Evolutionary conservation across 805 yeast genomes (phyloP), one percentile per base, ranked within the genome.

Genomic region (Lachancea fermentati): DNA sequence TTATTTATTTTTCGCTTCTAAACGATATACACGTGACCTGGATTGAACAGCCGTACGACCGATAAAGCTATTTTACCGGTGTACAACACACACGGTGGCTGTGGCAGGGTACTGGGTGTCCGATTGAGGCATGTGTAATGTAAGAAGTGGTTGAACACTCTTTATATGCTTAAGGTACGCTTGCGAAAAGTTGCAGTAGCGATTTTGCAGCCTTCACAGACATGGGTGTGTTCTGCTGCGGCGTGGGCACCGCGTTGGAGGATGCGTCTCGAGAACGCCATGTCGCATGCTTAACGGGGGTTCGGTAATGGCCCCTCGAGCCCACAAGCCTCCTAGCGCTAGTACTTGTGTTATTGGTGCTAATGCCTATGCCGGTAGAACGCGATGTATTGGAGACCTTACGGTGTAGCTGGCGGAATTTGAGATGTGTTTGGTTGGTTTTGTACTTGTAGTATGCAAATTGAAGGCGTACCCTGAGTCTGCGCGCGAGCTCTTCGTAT

Each of bases 371-470:
- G n/a, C n/a, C n/a, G n/a, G n/a, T n/a, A n/a, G n/a, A n/a, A n/a
- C n/a, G 15, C 9, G 32, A 5, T 8, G 17, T 3, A n/a, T 24
- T 13, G 30, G 30, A 14, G 29, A 9, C 14, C 32, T 37, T 30
- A n/a, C 19, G 24, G 11, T 25, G 19, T 22, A 33, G 24, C 38
- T 39, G 38, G 12, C 37, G 40, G 35, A 52, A 50, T 29, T 46
- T 50, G 17, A 45, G 30, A 32, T 44, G 45, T n/a, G 49, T 59
- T 51, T 75, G 79, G 46, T 73, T 67, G 1, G 79, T 74, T 41
- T 65, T 65, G 32, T 69, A 68, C 50, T 75, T 76, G 54, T 68
- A 75, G 49, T 72, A 72, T 2, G 81, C 81, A 36, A 75, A 51
- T 48, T 72, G 71, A 17, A 76, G 57, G 46, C 77, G 67, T 43